Evolutionary conservation across 306 rosid genomes (phyloP).

Genomic region (Vachellia pachyceras): DNA sequence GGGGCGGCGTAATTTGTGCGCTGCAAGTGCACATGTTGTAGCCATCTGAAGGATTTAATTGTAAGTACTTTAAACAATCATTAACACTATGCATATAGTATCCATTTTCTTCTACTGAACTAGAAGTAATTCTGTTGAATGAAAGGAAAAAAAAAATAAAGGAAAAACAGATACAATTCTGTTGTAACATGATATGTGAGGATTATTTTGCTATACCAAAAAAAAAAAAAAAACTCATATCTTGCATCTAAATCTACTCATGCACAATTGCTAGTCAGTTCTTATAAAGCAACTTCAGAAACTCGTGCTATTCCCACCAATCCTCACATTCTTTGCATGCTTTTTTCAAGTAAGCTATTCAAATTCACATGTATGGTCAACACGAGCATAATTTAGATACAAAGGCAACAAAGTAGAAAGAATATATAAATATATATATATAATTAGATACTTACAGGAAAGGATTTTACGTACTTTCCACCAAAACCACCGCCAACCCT

Average conservation of each 20-base stretch:
- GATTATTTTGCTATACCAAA: neutral
- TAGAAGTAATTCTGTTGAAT: too few relatives aligned
- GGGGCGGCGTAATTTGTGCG: conserved; percentile 72
- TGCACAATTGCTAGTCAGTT: neutral
- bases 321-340: neutral
- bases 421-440: neutral
- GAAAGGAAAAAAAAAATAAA: too few relatives aligned
- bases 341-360: neutral
- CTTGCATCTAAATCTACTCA: neutral
- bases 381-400: neutral
- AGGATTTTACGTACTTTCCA: conserved; percentile 65
- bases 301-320: neutral
- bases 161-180: neutral
- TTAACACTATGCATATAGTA: neutral
- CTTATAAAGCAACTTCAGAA: neutral
- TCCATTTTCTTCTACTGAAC: neutral
- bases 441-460: conserved; percentile 64
- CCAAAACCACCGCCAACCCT: conserved; percentile 97
- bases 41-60: conserved; percentile 63
- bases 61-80: conserved; percentile 20
- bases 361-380: neutral
- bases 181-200: neutral
- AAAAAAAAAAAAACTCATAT: neutral
- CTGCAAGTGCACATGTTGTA: conserved; percentile 85
- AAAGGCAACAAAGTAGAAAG: neutral